Evolutionary conservation across 805 yeast genomes (phyloP).

Genomic region (Starmerella bombicola): DNA sequence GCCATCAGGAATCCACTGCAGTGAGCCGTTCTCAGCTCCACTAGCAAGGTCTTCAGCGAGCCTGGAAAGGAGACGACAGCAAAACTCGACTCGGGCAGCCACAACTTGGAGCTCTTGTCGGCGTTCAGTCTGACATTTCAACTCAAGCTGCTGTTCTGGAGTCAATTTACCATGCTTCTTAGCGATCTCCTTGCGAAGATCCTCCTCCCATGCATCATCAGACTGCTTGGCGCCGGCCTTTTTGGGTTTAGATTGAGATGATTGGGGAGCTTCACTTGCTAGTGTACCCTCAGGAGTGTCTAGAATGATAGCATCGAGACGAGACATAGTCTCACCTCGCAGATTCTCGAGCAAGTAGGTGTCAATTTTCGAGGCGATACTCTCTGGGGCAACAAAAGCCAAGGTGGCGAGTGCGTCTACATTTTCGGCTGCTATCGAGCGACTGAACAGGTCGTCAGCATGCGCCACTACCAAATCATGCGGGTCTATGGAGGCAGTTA

Average conservation of each 20-base stretch:
- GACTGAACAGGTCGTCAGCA: constrained; percentile 22
- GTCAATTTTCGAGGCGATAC: constrained; percentile 41
- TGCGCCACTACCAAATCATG: constrained; percentile 37
- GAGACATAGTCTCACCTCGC: constrained; percentile 32
- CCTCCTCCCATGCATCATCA: constrained; percentile 72
- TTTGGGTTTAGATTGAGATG: constrained; percentile 1
- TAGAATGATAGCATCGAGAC: constrained; percentile 50
- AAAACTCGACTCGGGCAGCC: constrained; percentile 35
- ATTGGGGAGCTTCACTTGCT: constrained; percentile 36
- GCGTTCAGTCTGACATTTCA: constrained; percentile 47
- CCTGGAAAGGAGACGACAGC: constrained; percentile 41
- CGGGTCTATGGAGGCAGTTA: constrained; percentile 52
- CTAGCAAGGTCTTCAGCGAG: constrained; percentile 34
- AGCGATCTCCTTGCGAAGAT: constrained; percentile 61
- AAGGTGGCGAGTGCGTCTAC: constrained; percentile 32
- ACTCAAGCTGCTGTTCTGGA: constrained; percentile 63
- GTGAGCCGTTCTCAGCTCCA: constrained; percentile 53
- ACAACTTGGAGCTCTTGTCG: constrained; percentile 37
- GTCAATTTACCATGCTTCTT: constrained; percentile 45
- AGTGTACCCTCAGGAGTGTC: constrained; percentile 46
- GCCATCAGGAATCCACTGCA: constrained; percentile 62
- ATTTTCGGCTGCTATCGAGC: constrained; percentile 22
- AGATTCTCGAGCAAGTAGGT: constrained; percentile 37
- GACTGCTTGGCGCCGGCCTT: constrained; percentile 29
- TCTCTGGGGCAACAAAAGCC: constrained; percentile 46